Evolutionary conservation across 176 grass and related monocot species (phyloP), one percentile per base, ranked within the genome.

Genomic region (Eragrostis curvula): DNA sequence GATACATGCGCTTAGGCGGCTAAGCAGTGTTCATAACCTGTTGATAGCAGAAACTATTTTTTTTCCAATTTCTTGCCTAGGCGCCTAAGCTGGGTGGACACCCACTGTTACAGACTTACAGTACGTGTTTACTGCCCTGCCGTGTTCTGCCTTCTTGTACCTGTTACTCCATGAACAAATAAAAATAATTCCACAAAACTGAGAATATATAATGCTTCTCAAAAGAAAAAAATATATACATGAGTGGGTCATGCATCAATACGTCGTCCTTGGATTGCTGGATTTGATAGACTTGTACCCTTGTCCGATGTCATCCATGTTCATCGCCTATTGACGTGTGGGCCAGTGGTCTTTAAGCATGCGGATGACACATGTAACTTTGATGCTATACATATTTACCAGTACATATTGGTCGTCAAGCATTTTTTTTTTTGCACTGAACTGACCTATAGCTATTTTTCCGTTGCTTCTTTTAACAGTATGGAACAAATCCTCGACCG

Each of bases 401-500:
- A 53, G 6, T 53, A 7, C 50, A 18, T 40, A 41, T 32, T 43
- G 1, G 2, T 43, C 3, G 65, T 17, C 18, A 42, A 42, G 3
- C n/a, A n/a, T n/a, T n/a, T n/a, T n/a, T n/a, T n/a, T 18, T 20
- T 43, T 41, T 68, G 12, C 9, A n/a, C 20, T 16, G 20, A 40
- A 40, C 3, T 39, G 3, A 40, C 3, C 8, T 42, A 42, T 57
- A 17, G 32, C 32, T 36, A 36, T 36, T 36, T 36, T 36, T 36
- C 32, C 32, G 4, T 36, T 36, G 4, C 32, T 36, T 36, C 32
- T 3, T 58, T 24, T 23, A 58, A 9, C 16, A 92, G 87, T 20
- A 73, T 92, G 87, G 87, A 89, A 14, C 46, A 17, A 27, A 68
- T 89, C 29, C 86, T 92, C 29, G 76, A 81, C 46, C 64, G 80